phyloP scores from a whole-genome alignment of 768 basidiomycete genomes.

The Tephrocybe sp. region DNA sequence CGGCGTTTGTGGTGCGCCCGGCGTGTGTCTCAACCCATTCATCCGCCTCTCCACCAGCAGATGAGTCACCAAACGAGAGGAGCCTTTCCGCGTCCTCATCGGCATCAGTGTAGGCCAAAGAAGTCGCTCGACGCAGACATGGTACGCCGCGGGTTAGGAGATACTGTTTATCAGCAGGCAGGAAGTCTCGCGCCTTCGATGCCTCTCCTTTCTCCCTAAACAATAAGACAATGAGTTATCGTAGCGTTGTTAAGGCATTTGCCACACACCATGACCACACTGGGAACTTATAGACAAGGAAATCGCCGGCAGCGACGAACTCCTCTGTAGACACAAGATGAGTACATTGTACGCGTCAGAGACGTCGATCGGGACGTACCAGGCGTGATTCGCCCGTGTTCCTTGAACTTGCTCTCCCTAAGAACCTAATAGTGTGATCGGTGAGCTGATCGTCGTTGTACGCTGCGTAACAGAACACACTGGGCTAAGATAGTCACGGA shows the following conservation, averaged over 20 bases:
- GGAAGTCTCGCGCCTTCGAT: conserved; percentile 82
- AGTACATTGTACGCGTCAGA: conserved; percentile 17
- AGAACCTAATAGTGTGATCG: conserved; percentile 64
- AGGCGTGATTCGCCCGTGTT: conserved; percentile 94
- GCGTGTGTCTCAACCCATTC: conserved; percentile 99
- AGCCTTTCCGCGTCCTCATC: conserved; percentile 96
- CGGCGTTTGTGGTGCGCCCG: conserved; percentile 55
- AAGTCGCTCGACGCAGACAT: conserved; percentile 89
- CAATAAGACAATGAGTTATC: conserved; percentile 2
- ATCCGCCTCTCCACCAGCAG: conserved; percentile 57
- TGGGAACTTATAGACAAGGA: conserved; percentile 96
- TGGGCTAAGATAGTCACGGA: conserved; percentile 91
- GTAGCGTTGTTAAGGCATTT: not conserved
- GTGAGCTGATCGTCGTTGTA: conserved; percentile 28
- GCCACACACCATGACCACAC: conserved; percentile 89
- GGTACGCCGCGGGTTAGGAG: conserved; percentile 95
- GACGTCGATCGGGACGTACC: conserved; percentile 44
- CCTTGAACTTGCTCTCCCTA: conserved; percentile 98
- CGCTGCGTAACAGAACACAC: conserved; percentile 34
- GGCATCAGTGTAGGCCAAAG: conserved; percentile 90
- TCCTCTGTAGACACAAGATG: conserved; percentile 61
- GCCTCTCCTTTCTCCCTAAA: conserved; percentile 92
- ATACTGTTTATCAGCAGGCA: conserved; percentile 96
- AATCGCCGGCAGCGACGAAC: conserved; percentile 97
- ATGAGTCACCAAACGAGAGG: conserved; percentile 73